Evolutionary conservation across 1,139 yeast species (phyloP).

Genomic region (Geotrichum carabidarum): DNA sequence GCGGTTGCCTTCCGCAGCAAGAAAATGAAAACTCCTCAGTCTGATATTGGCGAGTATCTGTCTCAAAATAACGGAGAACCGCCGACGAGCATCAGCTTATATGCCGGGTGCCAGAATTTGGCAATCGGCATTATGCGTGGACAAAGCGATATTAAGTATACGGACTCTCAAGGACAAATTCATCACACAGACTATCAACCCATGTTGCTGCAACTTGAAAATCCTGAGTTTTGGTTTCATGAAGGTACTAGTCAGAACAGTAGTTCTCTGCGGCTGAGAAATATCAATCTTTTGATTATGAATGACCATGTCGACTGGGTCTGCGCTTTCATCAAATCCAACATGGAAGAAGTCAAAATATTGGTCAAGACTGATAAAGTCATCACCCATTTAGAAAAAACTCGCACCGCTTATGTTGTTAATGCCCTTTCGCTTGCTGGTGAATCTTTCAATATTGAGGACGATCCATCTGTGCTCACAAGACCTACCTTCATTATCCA

Average conservation of each 20-base stretch:
- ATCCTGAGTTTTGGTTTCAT: conserved; percentile 32
- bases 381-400: conserved; percentile 20
- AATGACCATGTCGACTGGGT: conserved; percentile 29
- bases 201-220: conserved; percentile 28
- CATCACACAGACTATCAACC: conserved; percentile 24
- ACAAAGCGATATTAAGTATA: conserved; percentile 18
- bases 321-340: conserved; percentile 25
- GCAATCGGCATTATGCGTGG: conserved; percentile 26
- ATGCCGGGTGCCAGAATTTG: conserved; percentile 25
- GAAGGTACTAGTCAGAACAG: conserved; percentile 25
- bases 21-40: conserved; percentile 23
- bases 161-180: conserved; percentile 2
- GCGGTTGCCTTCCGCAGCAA: conserved; percentile 26
- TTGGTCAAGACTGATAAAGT: conserved; percentile 13
- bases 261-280: conserved; percentile 30
- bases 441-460: conserved; percentile 53
- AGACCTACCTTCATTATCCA: conserved; percentile 80
- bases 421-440: conserved; percentile 62
- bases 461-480: conserved; percentile 86
- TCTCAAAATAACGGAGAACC: conserved; percentile 20
- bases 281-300: conserved; percentile 29
- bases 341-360: conserved; percentile 22
- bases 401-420: conserved; percentile 31
- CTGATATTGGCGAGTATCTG: conserved; percentile 26
- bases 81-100: conserved; percentile 24